A percentile compares a stretch with the other conserved stretches of the same genome.
Evolutionary conservation across 225 moss, liverwort and hornwort species (phyloP).

Genomic region (Bryoerythrophyllum caledonicum): DNA sequence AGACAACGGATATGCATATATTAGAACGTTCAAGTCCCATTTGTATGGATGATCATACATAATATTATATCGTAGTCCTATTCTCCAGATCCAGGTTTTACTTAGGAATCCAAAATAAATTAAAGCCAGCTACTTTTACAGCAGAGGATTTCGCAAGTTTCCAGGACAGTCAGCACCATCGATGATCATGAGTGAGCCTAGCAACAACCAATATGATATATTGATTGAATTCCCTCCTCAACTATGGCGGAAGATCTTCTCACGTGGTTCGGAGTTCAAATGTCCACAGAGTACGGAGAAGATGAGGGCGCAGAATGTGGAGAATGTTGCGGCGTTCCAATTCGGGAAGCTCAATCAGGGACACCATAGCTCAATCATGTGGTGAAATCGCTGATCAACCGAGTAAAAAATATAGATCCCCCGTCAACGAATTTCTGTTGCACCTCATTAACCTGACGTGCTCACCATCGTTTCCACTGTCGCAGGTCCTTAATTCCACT

Average conservation of each 20-base stretch:
- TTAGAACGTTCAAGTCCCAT: not conserved
- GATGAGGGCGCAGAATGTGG: constrained; percentile 9
- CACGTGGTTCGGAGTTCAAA: not conserved
- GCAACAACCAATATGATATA: too few species aligned
- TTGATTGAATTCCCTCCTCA: not conserved
- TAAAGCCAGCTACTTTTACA: too few species aligned
- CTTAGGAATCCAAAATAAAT: too few species aligned
- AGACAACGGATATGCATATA: constrained; percentile 6
- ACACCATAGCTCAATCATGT: constrained; percentile 16
- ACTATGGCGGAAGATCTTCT: not conserved
- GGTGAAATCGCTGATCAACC: not conserved
- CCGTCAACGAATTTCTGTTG: not conserved
- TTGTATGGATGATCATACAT: not conserved
- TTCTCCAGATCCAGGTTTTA: not conserved
- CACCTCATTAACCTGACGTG: not conserved
- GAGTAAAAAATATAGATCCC: not conserved
- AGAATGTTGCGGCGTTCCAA: constrained; percentile 24
- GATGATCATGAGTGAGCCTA: too few species aligned
- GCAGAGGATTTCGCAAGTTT: too few species aligned
- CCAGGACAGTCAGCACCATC: too few species aligned
- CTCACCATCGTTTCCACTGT: not conserved
- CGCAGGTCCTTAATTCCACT: not conserved
- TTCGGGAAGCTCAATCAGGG: constrained; percentile 23
- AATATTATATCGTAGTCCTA: not conserved
- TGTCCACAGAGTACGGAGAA: not conserved